A percentile compares a stretch with the other conserved stretches of the same genome.
Conservation (phyloP, 768 basidiomycete species). For the Collybia mongolica region DNA sequence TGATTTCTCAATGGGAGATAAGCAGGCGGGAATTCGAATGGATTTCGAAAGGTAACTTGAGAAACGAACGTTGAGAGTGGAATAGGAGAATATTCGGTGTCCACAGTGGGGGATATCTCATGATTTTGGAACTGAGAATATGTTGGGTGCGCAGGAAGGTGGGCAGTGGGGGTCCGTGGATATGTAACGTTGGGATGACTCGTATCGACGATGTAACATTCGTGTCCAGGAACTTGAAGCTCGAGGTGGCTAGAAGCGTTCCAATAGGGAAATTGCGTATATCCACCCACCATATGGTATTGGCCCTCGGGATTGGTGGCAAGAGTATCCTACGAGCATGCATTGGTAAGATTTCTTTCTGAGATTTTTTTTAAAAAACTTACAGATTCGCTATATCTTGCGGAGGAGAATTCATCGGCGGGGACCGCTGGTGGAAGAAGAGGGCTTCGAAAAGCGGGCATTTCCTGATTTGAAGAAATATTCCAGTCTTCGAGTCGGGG, state of each 20-base stretch:
- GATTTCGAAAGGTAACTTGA: slow-evolving; percentile 2
- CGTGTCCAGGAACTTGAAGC: no score
- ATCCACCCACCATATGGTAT: no score
- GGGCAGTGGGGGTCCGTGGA: not conserved
- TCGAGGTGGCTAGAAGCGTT: no score
- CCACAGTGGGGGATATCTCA: not conserved
- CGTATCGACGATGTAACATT: not conserved
- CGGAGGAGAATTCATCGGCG: no score
- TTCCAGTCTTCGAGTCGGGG: not conserved
- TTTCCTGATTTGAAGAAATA: slow-evolving; percentile 2
- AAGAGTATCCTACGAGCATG: no score
- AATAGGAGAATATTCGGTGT: not conserved
- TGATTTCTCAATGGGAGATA: not conserved
- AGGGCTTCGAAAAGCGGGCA: slow-evolving; percentile 27
- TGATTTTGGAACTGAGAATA: no score
- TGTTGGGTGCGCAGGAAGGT: no score
- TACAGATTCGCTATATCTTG: no score
- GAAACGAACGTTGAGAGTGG: not conserved
- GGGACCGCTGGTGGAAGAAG: slow-evolving; percentile 20
- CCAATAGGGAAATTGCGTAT: no score
- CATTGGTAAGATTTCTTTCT: no score
- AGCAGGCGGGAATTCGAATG: slow-evolving; percentile 5
- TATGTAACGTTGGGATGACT: not conserved
- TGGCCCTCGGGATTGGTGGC: no score
- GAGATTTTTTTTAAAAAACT: no score